phyloP scores from a whole-genome alignment of 2,329 filamentous ascomycete species.

The Cercospora nicotianae region DNA sequence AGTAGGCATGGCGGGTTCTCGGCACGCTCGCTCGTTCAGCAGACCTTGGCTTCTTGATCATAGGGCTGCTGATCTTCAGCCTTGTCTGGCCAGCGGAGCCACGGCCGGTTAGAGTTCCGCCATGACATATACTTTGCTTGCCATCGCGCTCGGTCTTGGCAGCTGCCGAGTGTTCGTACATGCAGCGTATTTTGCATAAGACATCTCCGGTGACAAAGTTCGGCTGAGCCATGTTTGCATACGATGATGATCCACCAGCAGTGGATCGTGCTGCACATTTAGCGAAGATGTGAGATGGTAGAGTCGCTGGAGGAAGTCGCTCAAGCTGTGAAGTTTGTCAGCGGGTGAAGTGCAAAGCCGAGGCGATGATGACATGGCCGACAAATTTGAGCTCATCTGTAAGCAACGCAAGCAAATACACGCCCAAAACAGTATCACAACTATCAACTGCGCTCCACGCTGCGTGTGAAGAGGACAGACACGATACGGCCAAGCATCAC shows the following conservation, averaged over 20 bases:
- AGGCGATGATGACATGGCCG: background rate
- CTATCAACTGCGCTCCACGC: background rate
- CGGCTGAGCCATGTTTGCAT: background rate
- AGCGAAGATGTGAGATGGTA: background rate
- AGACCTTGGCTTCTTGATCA: background rate
- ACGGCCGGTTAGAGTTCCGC: constrained; percentile 3
- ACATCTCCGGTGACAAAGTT: constrained; percentile 1
- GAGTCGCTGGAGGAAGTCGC: background rate
- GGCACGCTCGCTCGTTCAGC: background rate
- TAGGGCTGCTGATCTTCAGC: background rate
- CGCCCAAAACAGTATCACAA: background rate
- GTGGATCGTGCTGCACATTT: background rate
- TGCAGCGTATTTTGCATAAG: background rate
- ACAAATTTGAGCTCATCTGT: background rate
- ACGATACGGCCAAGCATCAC: background rate
- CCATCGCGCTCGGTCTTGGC: background rate
- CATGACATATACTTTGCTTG: background rate
- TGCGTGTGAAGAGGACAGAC: background rate
- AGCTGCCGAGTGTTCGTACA: background rate
- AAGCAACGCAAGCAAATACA: background rate
- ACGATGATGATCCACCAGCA: background rate
- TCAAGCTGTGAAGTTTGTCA: background rate
- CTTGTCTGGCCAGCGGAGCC: constrained; percentile 1
- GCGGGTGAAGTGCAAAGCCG: background rate
- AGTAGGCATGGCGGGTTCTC: background rate